Evolutionary conservation across 2,329 filamentous ascomycete genomes (phyloP), one percentile per base, ranked within the genome.

Genomic region (Didymella pomorum): DNA sequence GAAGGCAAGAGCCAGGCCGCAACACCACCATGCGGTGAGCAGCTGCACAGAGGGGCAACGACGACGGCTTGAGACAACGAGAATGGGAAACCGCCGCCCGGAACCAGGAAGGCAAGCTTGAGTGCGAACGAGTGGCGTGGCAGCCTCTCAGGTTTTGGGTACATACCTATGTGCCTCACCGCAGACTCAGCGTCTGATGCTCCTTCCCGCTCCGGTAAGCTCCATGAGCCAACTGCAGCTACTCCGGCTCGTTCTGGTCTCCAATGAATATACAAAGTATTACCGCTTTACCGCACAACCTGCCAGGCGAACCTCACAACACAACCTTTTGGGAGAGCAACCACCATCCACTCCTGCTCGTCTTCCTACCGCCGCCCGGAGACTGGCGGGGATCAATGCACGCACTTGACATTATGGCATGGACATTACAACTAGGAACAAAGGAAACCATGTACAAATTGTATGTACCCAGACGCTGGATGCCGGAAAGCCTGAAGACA

Each of bases 381-480:
- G 18, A 33, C 16, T 25, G 16, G 26, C 33, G 14, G 37, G 53
- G 26, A n/a, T 25, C n/a, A 20, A 26, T 46, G 45, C 56, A 50
- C 41, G 5, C 56, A 46, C 56, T 51, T 31, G 41, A 50, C 50
- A 50, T 46, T 42, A 33, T 49, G 45, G 51, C 56, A 42, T 50
- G 45, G 33, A 39, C 41, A 43, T 42, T 46, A 51, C 41, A 25
- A n/a, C 50, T 50, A 43, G 45, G 43, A 29, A 42, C 45, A 51
- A 49, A 45, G 18, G 25, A 41, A 46, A 51, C 20, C 50, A 51
- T 50, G 51, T 54, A 51, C 50, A 54, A 18, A 41, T 39, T 58
- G 39, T 58, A 58, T 54, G 56, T 51, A 54, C 56, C 45, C 50
- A 46, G 41, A 51, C 51, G 42, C 44, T 20, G 54, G 14, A 42